phyloP scores from a whole-genome alignment of 75 land plant species.

The Azolla pinnata region DNA sequence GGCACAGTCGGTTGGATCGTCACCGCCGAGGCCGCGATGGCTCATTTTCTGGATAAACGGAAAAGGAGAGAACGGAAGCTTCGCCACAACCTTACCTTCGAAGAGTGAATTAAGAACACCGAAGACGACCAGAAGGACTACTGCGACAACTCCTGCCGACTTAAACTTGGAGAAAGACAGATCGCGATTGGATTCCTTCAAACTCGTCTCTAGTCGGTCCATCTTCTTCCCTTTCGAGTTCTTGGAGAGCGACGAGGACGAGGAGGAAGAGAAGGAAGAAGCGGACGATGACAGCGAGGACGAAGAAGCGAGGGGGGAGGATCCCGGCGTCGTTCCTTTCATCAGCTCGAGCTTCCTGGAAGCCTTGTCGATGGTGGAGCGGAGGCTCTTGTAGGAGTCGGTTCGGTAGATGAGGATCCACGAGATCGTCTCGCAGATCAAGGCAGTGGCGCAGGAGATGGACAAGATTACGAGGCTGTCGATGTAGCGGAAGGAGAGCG shows the following conservation, averaged over 20 bases:
- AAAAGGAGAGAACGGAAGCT: slow-evolving; percentile 31
- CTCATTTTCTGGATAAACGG: slow-evolving; percentile 24
- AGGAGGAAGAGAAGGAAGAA: slow-evolving; percentile 11
- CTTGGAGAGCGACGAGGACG: no score
- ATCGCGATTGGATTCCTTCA: slow-evolving; percentile 52
- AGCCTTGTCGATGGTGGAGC: slow-evolving; percentile 68
- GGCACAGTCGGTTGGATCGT: slow-evolving; percentile 76
- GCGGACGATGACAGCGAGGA: slow-evolving; percentile 6
- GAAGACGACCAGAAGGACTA: slow-evolving; percentile 70
- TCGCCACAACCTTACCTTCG: slow-evolving; percentile 74
- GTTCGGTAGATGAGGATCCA: slow-evolving; percentile 92
- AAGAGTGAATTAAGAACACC: slow-evolving; percentile 68
- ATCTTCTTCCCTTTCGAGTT: slow-evolving; percentile 60
- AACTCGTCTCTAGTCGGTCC: slow-evolving; percentile 72
- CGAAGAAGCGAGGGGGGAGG: slow-evolving; percentile 10
- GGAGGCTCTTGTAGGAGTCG: slow-evolving; percentile 70
- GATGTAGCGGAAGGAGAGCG: slow-evolving; percentile 21
- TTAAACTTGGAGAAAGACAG: slow-evolving; percentile 27
- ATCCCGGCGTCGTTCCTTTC: slow-evolving; percentile 31
- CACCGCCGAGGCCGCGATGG: slow-evolving; percentile 61
- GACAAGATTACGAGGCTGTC: slow-evolving; percentile 57
- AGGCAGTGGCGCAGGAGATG: slow-evolving; percentile 59
- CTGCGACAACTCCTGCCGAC: slow-evolving; percentile 63
- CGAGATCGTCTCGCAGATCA: slow-evolving; percentile 73
- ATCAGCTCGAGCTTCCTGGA: slow-evolving; percentile 69